Base-by-base conservation (phyloP, 495 filamentous ascomycete species). In the Poronia punctata region DNA sequence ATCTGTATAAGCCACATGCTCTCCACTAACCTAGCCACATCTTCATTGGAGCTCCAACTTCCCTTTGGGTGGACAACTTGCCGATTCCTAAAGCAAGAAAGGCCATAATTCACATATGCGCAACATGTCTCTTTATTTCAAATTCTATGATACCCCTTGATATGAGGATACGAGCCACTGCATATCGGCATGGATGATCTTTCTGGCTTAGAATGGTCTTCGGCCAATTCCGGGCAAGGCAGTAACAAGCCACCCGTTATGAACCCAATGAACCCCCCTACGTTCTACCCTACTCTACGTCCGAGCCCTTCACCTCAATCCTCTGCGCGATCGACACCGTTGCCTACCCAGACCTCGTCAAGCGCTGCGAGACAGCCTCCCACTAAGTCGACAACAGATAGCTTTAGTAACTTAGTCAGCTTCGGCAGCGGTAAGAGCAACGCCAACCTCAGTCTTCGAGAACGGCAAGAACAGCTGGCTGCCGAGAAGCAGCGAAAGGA, bases 321-420 rank as follows among this genome's bases (percentile, higher is more conserved):
- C 52, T 84, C 82, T 19, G 81, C 83, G 38, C 75, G 74, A 47
- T 80, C 81, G 12, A 87, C 83, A 7, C 83, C 84, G 4, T 61
- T 82, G 18, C 75, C 79, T 20, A 50, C 71, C 7, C 69, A 77
- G 44, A 69, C 71, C 16, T 71, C 74, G 38, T 64, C 70, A 9
- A 65, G 64, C 49, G 57, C 57, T 59, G 19, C 68, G 70, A 68
- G 62, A 14, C 70, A 78, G 1, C 77, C 80, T 49, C 52, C 75
- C 4, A 55, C 77, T 5, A 83, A 82, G 24, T 75, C 83, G 2
- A 69, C 74, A 4, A 74, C 74, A 38, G 90, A 96, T 58, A 93
- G 84, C 67, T 98, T 98, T 57, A 83, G 89, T 46, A 87, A 83
- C 53, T 70, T 98, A 14, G 82, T 96, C 15, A 82, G 78, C 29